Base-by-base conservation (phyloP, 371 early-diverging fungal species). In the Chytridium lagenaria region DNA sequence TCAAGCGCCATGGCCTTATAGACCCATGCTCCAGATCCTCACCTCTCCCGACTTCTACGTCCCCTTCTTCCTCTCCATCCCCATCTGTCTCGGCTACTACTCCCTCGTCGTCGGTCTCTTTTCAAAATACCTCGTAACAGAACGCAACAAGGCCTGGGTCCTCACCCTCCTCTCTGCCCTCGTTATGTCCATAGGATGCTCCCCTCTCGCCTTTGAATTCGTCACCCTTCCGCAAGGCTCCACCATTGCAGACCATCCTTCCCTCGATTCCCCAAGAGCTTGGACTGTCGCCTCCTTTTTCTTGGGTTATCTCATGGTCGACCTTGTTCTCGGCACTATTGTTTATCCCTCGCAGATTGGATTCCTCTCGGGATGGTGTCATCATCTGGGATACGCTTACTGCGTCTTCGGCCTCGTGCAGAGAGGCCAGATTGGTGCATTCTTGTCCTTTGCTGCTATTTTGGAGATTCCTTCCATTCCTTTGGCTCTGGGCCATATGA, bases 381-480 rank as follows among this genome's bases (percentile, higher is more conserved):
- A 86, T 68, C 87, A 86, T 55, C 36, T 65, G 1, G 39, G 78
- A 28, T 86, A 82, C 69, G 70, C 77, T 15, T 61, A 68, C 16
- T 33, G 85, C n/a, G 49, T 83, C 0, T 5, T 80, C 10, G 74
- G 66, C 33, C 28, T 71, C 22, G 52, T 78, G 34, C 59, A 59
- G 15, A 34, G 38, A 28, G 68, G 67, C 22, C 76, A 83, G 28
- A 75, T 87, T 1, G 87, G 85, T 0, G 76, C 82, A 15, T 76
- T 86, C 52, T 67, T 84, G 38, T 49, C 84, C 0, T 71, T 77
- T 34, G 80, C 78, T 10, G 69, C 67, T 30, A 31, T 84, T 34
- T 78, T 83, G 51, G 87, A 86, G 44, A 50, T 86, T 1, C 84
- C 87, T 1, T 87, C 87, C 0, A 67, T 82, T 30, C 33, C 87